Conservation (phyloP, 1,284 basidiomycete species). For the Termitomyces sp. region DNA sequence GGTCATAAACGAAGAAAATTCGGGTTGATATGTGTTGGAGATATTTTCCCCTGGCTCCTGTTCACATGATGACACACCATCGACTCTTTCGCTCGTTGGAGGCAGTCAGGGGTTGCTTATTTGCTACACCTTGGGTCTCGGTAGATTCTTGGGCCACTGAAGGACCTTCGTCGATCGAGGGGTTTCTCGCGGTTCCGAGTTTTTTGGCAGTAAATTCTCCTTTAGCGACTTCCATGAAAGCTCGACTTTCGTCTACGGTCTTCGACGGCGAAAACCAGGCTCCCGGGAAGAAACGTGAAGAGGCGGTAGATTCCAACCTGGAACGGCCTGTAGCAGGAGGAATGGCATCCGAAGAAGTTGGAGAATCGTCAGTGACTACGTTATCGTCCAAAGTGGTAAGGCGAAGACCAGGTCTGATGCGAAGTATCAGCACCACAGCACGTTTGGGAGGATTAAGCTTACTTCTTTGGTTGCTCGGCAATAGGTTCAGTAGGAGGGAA, state of each 20-base stretch:
- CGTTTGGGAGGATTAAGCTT: not conserved
- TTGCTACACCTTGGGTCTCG: constrained; percentile 11
- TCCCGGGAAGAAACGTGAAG: constrained; percentile 52
- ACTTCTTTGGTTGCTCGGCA: constrained; percentile 8
- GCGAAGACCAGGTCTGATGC: constrained; percentile 13
- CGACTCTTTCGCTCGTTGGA: constrained; percentile 20
- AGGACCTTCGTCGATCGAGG: constrained; percentile 18
- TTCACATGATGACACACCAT: constrained; percentile 32
- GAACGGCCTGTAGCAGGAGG: constrained; percentile 29
- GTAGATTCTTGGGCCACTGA: constrained; percentile 9
- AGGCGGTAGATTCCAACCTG: constrained; percentile 46
- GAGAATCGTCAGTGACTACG: constrained; percentile 6
- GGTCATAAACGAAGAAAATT: not conserved
- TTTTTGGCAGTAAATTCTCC: constrained; percentile 43
- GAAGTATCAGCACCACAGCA: not conserved
- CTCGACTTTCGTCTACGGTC: constrained; percentile 35
- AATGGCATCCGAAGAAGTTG: constrained; percentile 12
- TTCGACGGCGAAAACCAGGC: constrained; percentile 46
- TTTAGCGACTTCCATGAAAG: constrained; percentile 46
- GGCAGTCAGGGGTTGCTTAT: constrained; percentile 11
- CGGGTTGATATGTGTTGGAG: not conserved
- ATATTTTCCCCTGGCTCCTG: not conserved
- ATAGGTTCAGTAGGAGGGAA: constrained; percentile 5
- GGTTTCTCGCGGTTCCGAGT: constrained; percentile 17
- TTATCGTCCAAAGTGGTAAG: constrained; percentile 16